A percentile compares a stretch with the other conserved stretches of the same genome.
These are phyloP conservation scores for Grosmannia clavigera DNA, from an alignment of 2,329 filamentous ascomycete species.

Conservation along the genomic window DNA sequence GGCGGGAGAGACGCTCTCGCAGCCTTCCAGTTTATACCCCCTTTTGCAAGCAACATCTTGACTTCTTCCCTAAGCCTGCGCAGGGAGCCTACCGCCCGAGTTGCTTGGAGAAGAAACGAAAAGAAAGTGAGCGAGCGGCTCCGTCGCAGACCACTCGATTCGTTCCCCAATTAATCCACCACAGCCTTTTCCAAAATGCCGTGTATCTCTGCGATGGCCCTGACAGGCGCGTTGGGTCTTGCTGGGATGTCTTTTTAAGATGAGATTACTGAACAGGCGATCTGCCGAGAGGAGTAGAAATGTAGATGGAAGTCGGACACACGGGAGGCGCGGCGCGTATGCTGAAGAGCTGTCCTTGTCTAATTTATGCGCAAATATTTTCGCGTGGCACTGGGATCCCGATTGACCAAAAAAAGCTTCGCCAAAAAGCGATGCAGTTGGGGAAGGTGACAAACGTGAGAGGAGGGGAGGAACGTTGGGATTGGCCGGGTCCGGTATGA, in stretches of 20 bases:
- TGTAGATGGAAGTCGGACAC: slow-evolving; percentile 5
- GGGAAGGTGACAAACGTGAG: background rate
- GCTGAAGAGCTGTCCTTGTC: background rate
- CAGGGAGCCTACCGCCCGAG: slow-evolving; percentile 17
- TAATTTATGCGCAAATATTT: background rate
- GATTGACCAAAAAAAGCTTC: background rate
- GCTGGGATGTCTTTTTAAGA: background rate
- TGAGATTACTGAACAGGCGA: background rate
- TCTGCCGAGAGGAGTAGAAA: background rate
- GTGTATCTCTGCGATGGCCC: background rate
- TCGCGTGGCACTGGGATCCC: background rate
- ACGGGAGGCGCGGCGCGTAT: background rate
- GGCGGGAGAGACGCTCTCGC: slow-evolving; percentile 69
- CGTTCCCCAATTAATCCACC: background rate
- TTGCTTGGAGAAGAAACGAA: slow-evolving; percentile 8
- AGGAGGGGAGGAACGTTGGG: background rate
- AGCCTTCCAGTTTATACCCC: slow-evolving; percentile 85
- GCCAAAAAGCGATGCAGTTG: background rate
- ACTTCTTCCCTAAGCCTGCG: slow-evolving; percentile 25
- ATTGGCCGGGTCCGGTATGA: background rate
- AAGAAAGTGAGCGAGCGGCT: background rate
- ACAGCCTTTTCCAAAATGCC: background rate
- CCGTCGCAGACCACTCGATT: background rate
- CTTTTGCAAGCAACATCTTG: slow-evolving; percentile 82
- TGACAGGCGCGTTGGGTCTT: background rate